Base-by-base conservation (phyloP, 176 grass and related monocot genomes). In the Luzula sylvatica region DNA sequence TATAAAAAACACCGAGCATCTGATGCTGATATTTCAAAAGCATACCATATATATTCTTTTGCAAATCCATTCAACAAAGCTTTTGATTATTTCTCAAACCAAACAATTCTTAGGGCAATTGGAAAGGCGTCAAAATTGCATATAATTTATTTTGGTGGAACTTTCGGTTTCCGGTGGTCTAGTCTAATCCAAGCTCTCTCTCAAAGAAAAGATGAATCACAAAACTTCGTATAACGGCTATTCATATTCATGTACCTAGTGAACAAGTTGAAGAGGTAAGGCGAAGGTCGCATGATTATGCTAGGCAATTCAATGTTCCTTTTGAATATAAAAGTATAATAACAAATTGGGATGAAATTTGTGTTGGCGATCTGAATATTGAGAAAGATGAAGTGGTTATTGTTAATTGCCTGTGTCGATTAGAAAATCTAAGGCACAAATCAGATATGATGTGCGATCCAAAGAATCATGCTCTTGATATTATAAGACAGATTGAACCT, bases 61-160 rank as follows among this genome's bases (percentile, higher is more conserved):
- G 68, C 68, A 52, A 59, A 55, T 20, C 68, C 68, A 24, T 71
- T 71, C n/a, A n/a, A n/a, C n/a, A n/a, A n/a, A n/a, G n/a, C n/a
- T n/a, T n/a, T n/a, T n/a, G n/a, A n/a, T n/a, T n/a, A n/a, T n/a
- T n/a, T n/a, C n/a, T n/a, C n/a, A n/a, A n/a, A n/a, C n/a, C n/a
- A n/a, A n/a, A n/a, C n/a, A n/a, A n/a, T n/a, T n/a, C n/a, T n/a
- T n/a, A n/a, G n/a, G n/a, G n/a, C n/a, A n/a, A n/a, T n/a, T n/a
- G n/a, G n/a, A n/a, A n/a, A n/a, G n/a, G n/a, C n/a, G n/a, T n/a
- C n/a, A n/a, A n/a, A n/a, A n/a, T n/a, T n/a, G n/a, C n/a, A n/a
- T n/a, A n/a, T n/a, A n/a, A n/a, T n/a, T n/a, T n/a, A n/a, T n/a
- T n/a, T 45, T 59, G 68, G 55, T 16, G 61, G 40, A 9, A 46